A percentile compares a stretch with the other conserved stretches of the same genome.
These are phyloP conservation scores for Coemansia sp. DNA, from an alignment of 192 early-diverging fungal genomes.

Conservation along the genomic window DNA sequence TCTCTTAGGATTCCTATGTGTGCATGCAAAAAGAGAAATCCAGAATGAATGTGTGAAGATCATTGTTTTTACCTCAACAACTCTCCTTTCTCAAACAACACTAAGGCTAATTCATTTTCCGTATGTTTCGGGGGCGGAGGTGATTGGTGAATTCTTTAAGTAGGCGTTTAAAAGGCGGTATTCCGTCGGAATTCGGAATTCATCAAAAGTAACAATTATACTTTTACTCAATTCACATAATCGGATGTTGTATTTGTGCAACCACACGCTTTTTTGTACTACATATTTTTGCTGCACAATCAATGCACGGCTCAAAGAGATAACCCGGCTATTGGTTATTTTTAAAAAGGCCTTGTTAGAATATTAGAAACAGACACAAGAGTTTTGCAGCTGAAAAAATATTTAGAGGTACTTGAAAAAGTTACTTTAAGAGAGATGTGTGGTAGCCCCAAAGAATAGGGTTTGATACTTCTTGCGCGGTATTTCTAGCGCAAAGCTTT, in stretches of 20 bases:
- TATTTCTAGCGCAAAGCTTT: no score
- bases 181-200: constrained; percentile 1
- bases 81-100: not conserved
- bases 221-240: not conserved
- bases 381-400: no score
- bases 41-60: not conserved
- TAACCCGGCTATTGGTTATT: no score
- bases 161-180: not conserved
- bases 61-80: no score
- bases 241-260: no score
- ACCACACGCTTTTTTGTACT: not conserved
- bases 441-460: no score
- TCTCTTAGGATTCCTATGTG: not conserved
- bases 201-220: not conserved
- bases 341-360: no score
- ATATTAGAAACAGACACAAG: no score
- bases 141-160: not conserved
- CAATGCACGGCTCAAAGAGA: not conserved
- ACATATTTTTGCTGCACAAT: not conserved
- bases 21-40: not conserved
- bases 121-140: not conserved
- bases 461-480: no score
- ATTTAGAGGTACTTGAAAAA: no score
- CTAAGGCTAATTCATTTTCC: not conserved
- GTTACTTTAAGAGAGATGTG: no score